Evolutionary conservation across 208 protist genomes (phyloP), one percentile per base, ranked within the genome.

Genomic region (Leptomonas pyrrhocoris): DNA sequence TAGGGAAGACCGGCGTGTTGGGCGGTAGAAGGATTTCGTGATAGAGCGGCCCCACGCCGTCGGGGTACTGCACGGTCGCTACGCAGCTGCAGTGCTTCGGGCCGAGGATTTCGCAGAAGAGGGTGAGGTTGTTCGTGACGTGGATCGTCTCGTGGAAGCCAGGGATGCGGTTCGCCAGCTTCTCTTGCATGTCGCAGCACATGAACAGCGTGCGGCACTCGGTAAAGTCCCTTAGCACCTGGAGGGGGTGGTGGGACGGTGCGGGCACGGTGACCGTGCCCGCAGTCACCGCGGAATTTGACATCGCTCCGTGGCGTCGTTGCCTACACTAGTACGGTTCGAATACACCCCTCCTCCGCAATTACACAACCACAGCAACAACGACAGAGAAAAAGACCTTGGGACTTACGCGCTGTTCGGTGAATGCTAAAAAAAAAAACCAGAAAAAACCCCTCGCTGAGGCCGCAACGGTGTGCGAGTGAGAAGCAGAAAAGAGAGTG

Each of bases 181-280:
- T 88, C 31, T 94, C 86, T 65, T 94, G 89, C 42, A 94, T 86
- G 60, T 94, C 89, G 61, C 89, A 94, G 73, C 83, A 92, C 48
- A 94, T 76, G 40, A 94, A 92, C 16, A 81, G 77, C 6, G 89
- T 89, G 46, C 83, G 80, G 45, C 81, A 83, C 30, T 66, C 42
- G 11, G 48, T 30, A 43, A 53, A 57, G 21, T 57, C 65, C 30
- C 49, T 48, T 11, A 63, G 31, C 13, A 68, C 2, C 59, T 58
- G 59, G 8, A 56, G 12, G 16, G 8, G 1, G 57, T 71, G 63
- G 0, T 5, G 43, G 2, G 28, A 31, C 12, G 16, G 56, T 16
- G 40, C 21, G 21, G 72, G 72, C 50, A 77, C 72, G 15, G 63
- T 66, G 4, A 77, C 25, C 30, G 3, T 21, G 38, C 9, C 13